phyloP scores from a whole-genome alignment of 106 monocot genomes.

The Chionographis japonica region DNA sequence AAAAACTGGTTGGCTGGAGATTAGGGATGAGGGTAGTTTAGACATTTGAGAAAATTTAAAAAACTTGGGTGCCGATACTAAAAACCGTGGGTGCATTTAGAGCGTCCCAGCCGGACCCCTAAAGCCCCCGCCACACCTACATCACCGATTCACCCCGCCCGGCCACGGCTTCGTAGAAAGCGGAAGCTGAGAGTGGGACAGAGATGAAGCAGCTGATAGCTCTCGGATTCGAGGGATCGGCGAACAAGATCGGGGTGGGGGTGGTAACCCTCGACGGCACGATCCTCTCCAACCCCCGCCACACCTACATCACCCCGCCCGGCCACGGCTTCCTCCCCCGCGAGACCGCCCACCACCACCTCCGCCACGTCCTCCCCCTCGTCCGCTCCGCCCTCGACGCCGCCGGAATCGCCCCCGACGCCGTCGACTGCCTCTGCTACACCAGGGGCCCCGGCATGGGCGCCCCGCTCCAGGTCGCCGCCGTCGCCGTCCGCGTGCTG shows the following conservation, averaged over 20 bases:
- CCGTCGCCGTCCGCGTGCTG: constrained; percentile 60
- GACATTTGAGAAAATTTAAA: too few relatives aligned
- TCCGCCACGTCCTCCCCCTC: constrained; percentile 75
- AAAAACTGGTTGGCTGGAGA: too few relatives aligned
- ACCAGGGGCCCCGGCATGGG: constrained; percentile 99
- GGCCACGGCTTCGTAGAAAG: too few relatives aligned
- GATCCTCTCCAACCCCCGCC: constrained; percentile 89
- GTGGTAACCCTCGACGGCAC: constrained; percentile 58
- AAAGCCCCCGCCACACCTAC: too few relatives aligned
- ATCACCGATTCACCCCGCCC: too few relatives aligned
- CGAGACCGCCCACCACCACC: constrained; percentile 96
- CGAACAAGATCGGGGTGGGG: constrained; percentile 95
- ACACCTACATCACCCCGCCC: constrained; percentile 95
- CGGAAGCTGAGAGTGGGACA: too few relatives aligned
- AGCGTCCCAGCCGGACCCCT: too few relatives aligned
- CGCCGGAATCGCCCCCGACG: constrained; percentile 46
- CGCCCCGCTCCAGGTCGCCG: constrained; percentile 90
- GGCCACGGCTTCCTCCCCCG: constrained; percentile 99
- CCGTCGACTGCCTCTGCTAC: constrained; percentile 95
- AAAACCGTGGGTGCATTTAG: too few relatives aligned
- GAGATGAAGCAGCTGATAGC: constrained; percentile 26
- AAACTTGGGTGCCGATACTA: too few relatives aligned
- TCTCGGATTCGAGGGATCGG: constrained; percentile 85
- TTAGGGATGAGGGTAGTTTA: too few relatives aligned
- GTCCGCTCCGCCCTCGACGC: constrained; percentile 49